These are phyloP conservation scores for Berberis thunbergii DNA, from an alignment of 164 flowering plant genomes.

Conservation along the genomic window DNA sequence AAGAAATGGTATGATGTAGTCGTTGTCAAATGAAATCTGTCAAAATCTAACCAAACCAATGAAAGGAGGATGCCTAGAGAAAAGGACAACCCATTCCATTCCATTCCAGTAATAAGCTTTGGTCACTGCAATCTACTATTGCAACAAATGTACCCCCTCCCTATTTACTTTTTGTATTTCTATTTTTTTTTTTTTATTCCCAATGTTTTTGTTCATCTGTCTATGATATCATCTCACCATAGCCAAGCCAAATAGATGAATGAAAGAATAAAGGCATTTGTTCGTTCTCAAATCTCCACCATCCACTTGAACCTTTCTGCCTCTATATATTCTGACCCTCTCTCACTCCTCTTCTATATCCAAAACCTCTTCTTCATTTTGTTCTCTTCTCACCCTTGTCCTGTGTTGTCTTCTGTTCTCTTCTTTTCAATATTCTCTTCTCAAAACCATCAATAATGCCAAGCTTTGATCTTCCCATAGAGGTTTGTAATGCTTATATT, in stretches of 20 bases:
- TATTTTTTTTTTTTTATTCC: neutral
- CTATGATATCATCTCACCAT: neutral
- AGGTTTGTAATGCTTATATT: conserved; percentile 23
- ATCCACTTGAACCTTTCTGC: conserved; percentile 19
- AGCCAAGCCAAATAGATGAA: neutral
- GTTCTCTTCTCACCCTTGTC: neutral
- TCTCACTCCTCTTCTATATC: conserved; percentile 3
- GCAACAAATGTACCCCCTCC: conserved; percentile 4
- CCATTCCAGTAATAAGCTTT: neutral
- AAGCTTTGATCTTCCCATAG: conserved; percentile 27
- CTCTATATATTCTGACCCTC: conserved; percentile 32
- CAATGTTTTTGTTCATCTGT: no score
- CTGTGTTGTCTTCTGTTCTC: neutral
- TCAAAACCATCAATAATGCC: conserved; percentile 34
- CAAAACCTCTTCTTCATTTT: conserved; percentile 2
- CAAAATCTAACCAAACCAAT: conserved; percentile 10
- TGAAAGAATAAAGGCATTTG: conserved; percentile 7
- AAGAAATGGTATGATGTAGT: no score
- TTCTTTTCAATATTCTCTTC: neutral
- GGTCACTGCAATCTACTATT: neutral
- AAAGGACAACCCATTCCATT: conserved; percentile 1
- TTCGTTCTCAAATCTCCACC: conserved; percentile 33
- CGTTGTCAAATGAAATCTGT: conserved; percentile 9
- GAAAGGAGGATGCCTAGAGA: conserved; percentile 11
- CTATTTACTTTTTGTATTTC: neutral